phyloP scores from a whole-genome alignment of 768 basidiomycete species.

The Phylloporus rhodoxanthus region DNA sequence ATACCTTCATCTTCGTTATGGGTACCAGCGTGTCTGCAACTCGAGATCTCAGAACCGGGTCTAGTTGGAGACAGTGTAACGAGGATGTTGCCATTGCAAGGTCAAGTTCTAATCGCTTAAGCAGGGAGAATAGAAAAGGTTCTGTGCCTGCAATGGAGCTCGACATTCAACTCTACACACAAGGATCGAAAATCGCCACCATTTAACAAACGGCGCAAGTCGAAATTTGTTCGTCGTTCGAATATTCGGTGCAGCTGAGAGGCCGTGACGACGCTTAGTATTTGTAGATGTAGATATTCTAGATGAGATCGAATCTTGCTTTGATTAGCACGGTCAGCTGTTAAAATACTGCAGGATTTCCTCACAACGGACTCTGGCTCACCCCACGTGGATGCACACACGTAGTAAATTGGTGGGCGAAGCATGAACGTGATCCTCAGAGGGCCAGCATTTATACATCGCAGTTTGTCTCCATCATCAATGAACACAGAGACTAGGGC shows the following conservation, averaged over 20 bases:
- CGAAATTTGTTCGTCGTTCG: slow-evolving; percentile 86
- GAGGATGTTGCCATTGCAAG: slow-evolving; percentile 79
- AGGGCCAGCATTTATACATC: slow-evolving; percentile 79
- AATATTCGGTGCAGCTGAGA: slow-evolving; percentile 83
- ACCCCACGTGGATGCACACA: slow-evolving; percentile 85
- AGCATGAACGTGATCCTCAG: slow-evolving; percentile 82
- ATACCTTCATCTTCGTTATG: slow-evolving; percentile 71
- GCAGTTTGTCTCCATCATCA: slow-evolving; percentile 81
- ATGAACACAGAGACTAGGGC: slow-evolving; percentile 94
- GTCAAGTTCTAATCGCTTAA: slow-evolving; percentile 68
- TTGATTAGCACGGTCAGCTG: slow-evolving; percentile 39
- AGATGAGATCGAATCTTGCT: slow-evolving; percentile 89
- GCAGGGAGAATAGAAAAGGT: slow-evolving; percentile 66
- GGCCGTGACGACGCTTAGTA: slow-evolving; percentile 83
- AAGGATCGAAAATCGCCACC: slow-evolving; percentile 33
- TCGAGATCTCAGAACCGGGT: slow-evolving; percentile 59
- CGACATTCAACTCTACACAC: not conserved
- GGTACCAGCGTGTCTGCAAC: slow-evolving; percentile 82
- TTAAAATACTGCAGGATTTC: not conserved
- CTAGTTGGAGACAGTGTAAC: slow-evolving; percentile 73
- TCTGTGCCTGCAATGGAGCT: slow-evolving; percentile 61
- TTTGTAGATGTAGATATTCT: slow-evolving; percentile 92
- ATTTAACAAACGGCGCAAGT: slow-evolving; percentile 68
- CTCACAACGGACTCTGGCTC: slow-evolving; percentile 95
- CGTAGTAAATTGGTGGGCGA: slow-evolving; percentile 86